Evolutionary conservation across 345 rosid genomes (phyloP).

Genomic region (Acer negundo): DNA sequence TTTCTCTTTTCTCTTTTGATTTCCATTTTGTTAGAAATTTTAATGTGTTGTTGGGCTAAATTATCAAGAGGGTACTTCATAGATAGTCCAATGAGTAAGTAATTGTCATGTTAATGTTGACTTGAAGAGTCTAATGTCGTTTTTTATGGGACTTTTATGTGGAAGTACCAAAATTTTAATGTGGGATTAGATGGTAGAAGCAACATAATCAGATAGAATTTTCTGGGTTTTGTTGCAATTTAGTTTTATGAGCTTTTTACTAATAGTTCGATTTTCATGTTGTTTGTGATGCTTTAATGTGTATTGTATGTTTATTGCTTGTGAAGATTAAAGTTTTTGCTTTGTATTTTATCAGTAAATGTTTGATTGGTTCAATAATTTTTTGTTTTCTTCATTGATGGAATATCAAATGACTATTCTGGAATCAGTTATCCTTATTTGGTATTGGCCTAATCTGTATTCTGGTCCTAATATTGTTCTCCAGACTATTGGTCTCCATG

Average conservation of each 20-base stretch:
- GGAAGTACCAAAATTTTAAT: neutral
- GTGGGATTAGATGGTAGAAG: neutral
- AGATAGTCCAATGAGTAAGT: neutral
- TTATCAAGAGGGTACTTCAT: slow-evolving; percentile 16
- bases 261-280: neutral
- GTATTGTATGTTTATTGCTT: neutral
- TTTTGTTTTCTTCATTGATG: neutral
- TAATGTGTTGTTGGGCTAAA: slow-evolving; percentile 6
- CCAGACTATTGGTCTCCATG: slow-evolving; percentile 41
- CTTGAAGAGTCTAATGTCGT: neutral
- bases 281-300: slow-evolving; percentile 14
- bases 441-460: slow-evolving; percentile 8
- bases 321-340: neutral
- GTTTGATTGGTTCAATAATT: neutral
- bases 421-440: neutral
- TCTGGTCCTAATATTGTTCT: slow-evolving; percentile 22
- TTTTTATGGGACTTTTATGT: neutral
- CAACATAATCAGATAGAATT: neutral
- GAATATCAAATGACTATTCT: neutral
- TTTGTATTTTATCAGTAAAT: neutral
- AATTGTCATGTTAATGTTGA: slow-evolving; percentile 11
- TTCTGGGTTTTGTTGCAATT: neutral
- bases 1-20: neutral
- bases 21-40: neutral
- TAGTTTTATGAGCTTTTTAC: neutral